Evolutionary conservation across 495 filamentous ascomycete genomes (phyloP).

Genomic region (Talaromyces proteolyticus): DNA sequence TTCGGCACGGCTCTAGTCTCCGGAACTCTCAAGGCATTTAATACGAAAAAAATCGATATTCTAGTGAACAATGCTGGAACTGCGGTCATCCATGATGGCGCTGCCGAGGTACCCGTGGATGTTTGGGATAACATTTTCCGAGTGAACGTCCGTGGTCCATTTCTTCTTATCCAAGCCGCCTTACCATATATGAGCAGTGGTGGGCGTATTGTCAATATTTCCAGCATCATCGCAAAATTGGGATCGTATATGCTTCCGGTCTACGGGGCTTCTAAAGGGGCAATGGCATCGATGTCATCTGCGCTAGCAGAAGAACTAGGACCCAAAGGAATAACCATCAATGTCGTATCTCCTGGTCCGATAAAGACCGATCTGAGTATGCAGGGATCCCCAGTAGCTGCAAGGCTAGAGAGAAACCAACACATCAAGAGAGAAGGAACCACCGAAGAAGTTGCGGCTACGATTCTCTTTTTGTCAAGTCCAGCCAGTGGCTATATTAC

Average conservation of each 20-base stretch:
- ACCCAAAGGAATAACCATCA: slow-evolving; percentile 29
- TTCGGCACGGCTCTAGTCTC: slow-evolving; percentile 22
- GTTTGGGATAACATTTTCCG: slow-evolving; percentile 9
- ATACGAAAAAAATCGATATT: slow-evolving; percentile 28
- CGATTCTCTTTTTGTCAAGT: slow-evolving; percentile 1
- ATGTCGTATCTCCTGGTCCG: slow-evolving; percentile 26
- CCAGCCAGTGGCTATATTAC: slow-evolving; percentile 1
- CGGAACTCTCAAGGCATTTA: slow-evolving; percentile 21
- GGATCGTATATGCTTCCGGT: slow-evolving; percentile 7
- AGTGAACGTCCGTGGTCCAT: slow-evolving; percentile 58
- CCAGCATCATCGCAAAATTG: slow-evolving; percentile 29
- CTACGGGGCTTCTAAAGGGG: slow-evolving; percentile 38
- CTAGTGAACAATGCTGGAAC: slow-evolving; percentile 17
- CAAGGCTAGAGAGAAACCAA: not conserved
- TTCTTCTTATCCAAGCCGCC: slow-evolving; percentile 56
- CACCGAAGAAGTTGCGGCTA: slow-evolving; percentile 4
- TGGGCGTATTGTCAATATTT: slow-evolving; percentile 59
- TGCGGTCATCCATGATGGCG: not conserved
- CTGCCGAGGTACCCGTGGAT: slow-evolving; percentile 10
- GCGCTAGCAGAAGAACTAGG: slow-evolving; percentile 36
- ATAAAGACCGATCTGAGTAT: slow-evolving; percentile 27
- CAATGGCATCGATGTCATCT: slow-evolving; percentile 36
- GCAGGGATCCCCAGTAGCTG: slow-evolving; percentile 1
- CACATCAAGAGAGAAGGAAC: slow-evolving; percentile 7
- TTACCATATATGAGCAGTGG: slow-evolving; percentile 53